Evolutionary conservation across 345 rosid species (phyloP).

Genomic region (Hibiscus syriacus): DNA sequence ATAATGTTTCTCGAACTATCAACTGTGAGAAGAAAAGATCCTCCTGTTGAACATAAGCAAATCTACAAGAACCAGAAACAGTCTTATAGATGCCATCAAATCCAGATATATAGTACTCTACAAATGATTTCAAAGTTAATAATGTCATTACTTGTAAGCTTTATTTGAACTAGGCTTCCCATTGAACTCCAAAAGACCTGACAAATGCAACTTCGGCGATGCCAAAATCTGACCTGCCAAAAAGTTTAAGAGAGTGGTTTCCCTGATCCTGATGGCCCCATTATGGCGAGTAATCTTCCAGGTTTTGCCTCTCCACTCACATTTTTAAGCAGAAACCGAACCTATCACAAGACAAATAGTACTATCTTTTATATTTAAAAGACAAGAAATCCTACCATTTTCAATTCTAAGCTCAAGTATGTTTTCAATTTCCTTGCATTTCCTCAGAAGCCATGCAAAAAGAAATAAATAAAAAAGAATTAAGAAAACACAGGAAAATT

Average conservation of each 20-base stretch:
- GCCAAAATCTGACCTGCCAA: slow-evolving; percentile 73
- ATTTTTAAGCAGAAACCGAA: slow-evolving; percentile 73
- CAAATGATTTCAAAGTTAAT: not conserved
- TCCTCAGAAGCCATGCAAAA: slow-evolving; percentile 13
- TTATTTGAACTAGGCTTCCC: slow-evolving; percentile 55
- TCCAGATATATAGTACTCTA: not conserved
- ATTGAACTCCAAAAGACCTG: slow-evolving; percentile 89
- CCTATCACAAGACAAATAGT: slow-evolving; percentile 31
- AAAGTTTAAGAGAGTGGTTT: slow-evolving; percentile 88
- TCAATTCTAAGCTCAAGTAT: not conserved
- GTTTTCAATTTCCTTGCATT: not conserved
- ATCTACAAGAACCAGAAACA: slow-evolving; percentile 34
- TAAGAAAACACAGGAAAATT: not conserved
- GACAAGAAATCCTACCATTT: not conserved
- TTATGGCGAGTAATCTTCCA: slow-evolving; percentile 81
- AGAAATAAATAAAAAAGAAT: not conserved
- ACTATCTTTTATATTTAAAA: not conserved
- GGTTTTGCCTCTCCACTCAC: slow-evolving; percentile 93
- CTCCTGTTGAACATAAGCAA: slow-evolving; percentile 90
- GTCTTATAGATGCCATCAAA: slow-evolving; percentile 10
- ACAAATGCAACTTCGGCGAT: slow-evolving; percentile 59
- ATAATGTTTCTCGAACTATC: slow-evolving; percentile 86
- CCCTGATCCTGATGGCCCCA: slow-evolving; percentile 99
- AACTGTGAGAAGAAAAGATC: slow-evolving; percentile 96
- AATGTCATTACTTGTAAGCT: slow-evolving; percentile 55